Base-by-base conservation (phyloP, 2,329 filamentous ascomycete genomes). In the Corniculantispora saksenae region DNA sequence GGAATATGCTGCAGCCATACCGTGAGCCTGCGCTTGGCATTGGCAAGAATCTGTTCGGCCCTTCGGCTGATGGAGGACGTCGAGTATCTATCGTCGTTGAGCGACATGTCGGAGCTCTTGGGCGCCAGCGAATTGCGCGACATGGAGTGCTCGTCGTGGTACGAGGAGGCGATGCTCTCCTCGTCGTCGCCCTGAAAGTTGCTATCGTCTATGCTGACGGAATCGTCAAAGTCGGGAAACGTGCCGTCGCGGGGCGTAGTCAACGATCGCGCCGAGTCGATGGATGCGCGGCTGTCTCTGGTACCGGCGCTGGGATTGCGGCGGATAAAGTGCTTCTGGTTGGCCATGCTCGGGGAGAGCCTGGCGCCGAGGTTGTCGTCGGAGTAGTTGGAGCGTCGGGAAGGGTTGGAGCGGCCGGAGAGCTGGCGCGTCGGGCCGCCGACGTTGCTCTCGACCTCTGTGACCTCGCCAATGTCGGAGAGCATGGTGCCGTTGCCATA, bases 31-130 rank as follows among this genome's bases (percentile, higher is more conserved):
- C 89, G 90, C 80, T 97, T 97, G 38, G 94, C 94, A 78, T 97
- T 97, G 64, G 93, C 92, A 63, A 98, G 83, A 73, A 97, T 97
- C 73, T 94, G 84, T 75, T 97, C 94, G 1, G 94, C 94, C 71
- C 93, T 87, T 70, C 90, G 89, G 75, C 92, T 94, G 68, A 97
- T 79, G 27, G 91, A 88, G 19, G 85, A 88, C 57, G 91, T 92
- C 3, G 92, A 92, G 71, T 90, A 87, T 53, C 84, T 83, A 63
- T 91, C 86, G 64, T 88, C 86, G 29, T 64, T 67, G 29, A 66
- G 48, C 3, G 61, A 63, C 23, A 35, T n/a, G 23, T 56, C 53
- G 12, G 61, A 57, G 17, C 59, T 43, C 27, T 53, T 63, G 43
- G 32, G 53, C 53, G 27, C 53, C 7, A 56, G 50, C 21, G 40